Percentiles rank a stretch among this genome's conserved stretches.
Evolutionary conservation across 108 stramenopile species (phyloP).

Genomic region (Schizochytrium sp.): DNA sequence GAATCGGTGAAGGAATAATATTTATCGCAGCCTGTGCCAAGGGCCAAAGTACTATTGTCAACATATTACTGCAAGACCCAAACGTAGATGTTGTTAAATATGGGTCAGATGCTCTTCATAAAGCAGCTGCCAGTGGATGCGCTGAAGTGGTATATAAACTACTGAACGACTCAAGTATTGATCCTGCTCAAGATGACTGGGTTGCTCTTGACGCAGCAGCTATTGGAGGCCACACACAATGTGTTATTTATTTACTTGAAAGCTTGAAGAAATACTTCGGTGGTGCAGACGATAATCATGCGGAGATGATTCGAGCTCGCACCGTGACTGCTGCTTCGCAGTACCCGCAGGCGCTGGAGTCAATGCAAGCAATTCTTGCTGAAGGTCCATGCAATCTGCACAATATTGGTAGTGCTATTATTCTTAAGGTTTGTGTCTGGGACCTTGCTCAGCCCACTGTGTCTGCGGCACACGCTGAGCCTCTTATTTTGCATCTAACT

Average conservation of each 20-base stretch:
- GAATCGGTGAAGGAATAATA: not conserved
- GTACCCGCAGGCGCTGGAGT: not conserved
- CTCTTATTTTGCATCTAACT: too few species aligned
- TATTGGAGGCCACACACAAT: not conserved
- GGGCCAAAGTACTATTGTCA: not conserved
- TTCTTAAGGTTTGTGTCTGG: not conserved
- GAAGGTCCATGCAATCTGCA: not conserved
- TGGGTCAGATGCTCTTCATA: not conserved
- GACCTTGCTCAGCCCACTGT: not conserved
- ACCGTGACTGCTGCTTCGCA: not conserved
- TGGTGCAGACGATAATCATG: not conserved
- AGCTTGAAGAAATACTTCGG: not conserved
- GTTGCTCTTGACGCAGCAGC: not conserved
- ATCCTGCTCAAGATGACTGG: not conserved
- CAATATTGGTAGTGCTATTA: not conserved
- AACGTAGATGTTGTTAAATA: not conserved
- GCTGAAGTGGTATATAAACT: not conserved
- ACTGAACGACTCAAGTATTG: not conserved
- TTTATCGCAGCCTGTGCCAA: not conserved
- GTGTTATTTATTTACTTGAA: not conserved
- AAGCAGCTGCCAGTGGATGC: not conserved
- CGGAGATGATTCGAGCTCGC: not conserved
- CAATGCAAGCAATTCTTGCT: not conserved
- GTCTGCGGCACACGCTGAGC: too few species aligned
- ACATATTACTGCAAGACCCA: not conserved